phyloP scores from a whole-genome alignment of 306 rosid species.

The Styphnolobium japonicum region DNA sequence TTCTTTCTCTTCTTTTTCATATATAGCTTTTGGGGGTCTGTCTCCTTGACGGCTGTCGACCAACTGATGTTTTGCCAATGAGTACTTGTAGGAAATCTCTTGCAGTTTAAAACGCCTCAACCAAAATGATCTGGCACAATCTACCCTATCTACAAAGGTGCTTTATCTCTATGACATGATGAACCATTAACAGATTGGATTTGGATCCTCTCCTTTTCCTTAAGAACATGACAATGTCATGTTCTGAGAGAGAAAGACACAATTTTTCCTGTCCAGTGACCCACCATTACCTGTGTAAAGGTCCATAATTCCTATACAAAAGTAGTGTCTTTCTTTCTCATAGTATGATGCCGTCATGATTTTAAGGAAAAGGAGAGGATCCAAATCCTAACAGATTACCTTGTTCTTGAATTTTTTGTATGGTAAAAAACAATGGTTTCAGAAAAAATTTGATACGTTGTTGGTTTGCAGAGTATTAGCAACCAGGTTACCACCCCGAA shows the following conservation, averaged over 20 bases:
- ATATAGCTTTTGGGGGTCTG: not conserved
- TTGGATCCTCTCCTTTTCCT: too few species aligned
- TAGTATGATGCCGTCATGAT: too few species aligned
- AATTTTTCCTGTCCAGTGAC: too few species aligned
- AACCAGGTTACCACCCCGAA: conserved; percentile 26
- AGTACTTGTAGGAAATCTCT: conserved; percentile 50
- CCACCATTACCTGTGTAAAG: too few species aligned
- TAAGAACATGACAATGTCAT: too few species aligned
- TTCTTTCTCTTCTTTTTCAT: conserved; percentile 7
- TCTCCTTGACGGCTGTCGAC: not conserved
- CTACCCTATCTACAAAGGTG: conserved; percentile 58
- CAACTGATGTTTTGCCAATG: conserved; percentile 30
- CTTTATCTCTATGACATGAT: not conserved
- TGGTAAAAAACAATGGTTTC: conserved; percentile 9
- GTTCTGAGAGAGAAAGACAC: too few species aligned
- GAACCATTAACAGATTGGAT: not conserved
- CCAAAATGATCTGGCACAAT: conserved; percentile 36
- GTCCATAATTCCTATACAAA: too few species aligned
- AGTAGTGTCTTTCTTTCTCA: too few species aligned
- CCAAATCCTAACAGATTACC: not conserved
- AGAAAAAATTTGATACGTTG: conserved; percentile 6
- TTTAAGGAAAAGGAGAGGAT: too few species aligned
- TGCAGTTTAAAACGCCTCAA: conserved; percentile 37
- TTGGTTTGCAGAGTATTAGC: conserved; percentile 53
- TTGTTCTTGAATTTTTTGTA: conserved; percentile 1